phyloP scores from a whole-genome alignment of 2,329 filamentous ascomycete genomes.

The Fusarium falciforme region DNA sequence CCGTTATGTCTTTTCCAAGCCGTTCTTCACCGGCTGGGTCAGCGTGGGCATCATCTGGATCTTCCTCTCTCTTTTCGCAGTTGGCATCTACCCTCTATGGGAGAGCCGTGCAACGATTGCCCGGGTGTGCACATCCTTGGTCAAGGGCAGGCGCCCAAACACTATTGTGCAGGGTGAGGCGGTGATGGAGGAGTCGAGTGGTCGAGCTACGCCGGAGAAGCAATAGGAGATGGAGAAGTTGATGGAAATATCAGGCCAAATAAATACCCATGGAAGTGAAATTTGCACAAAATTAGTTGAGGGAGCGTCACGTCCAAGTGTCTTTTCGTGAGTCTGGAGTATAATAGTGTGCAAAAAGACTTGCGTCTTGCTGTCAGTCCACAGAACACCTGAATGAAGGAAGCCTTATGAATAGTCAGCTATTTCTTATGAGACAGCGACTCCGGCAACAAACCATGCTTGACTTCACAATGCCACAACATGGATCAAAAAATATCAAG shows the following conservation, averaged over 20 bases:
- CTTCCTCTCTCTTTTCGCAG: slow-evolving; percentile 75
- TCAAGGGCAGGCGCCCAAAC: slow-evolving; percentile 26
- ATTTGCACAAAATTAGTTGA: background rate
- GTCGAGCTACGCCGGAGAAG: slow-evolving; percentile 21
- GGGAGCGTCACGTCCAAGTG: background rate
- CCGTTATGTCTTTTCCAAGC: slow-evolving; percentile 70
- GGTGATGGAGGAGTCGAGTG: slow-evolving; percentile 4
- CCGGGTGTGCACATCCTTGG: slow-evolving; percentile 11
- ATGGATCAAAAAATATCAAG: background rate
- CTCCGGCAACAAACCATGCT: background rate
- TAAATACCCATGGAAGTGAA: background rate
- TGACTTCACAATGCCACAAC: background rate
- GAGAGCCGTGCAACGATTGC: slow-evolving; percentile 74
- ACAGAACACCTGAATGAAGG: background rate
- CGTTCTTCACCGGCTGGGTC: slow-evolving; percentile 80
- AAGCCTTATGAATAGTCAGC: background rate
- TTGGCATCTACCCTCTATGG: slow-evolving; percentile 83
- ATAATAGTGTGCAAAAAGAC: too few species aligned
- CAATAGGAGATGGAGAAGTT: background rate
- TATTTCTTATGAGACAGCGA: background rate
- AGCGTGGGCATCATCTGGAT: slow-evolving; percentile 78
- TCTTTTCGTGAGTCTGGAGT: background rate
- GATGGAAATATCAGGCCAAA: background rate
- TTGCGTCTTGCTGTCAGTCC: background rate
- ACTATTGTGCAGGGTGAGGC: slow-evolving; percentile 18